Evolutionary conservation across 306 rosid genomes (phyloP), one percentile per base, ranked within the genome.

Genomic region (Betula pendula): DNA sequence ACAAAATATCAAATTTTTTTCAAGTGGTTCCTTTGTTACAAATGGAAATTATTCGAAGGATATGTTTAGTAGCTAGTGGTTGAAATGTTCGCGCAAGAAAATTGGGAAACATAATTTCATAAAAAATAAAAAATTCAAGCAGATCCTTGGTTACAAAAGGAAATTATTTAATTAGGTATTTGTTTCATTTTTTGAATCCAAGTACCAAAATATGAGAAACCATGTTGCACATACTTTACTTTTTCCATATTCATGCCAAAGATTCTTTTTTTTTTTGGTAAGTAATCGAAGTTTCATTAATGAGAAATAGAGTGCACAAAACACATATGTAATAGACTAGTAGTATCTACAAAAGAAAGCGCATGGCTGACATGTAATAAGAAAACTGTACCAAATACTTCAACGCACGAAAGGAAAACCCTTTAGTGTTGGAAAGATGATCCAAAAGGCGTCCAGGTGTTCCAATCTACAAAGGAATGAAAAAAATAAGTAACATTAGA

Each of bases 391-490:
- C 95, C 92, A 94, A 84, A 84, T 85, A 94, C 79, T 88, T 92
- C 82, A 90, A 76, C 43, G 83, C 60, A 40, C 77, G 73, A 47
- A 94, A 89, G 73, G 95, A 85, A 86, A 90, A 94, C 33, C 98
- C 96, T 71, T 90, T 92, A 6, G 95, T 94, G 75, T 90, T 79
- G 70, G 88, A 72, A 9, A 94, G 84, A 85, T 94, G 98, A 85
- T 94, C 98, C 78, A 92, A 71, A 82, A 94, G 89, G 12, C 97
- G 97, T 47, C 98, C 96, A 73, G 98, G 97, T 19, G 98, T 94
- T 67, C 89, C 91, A 77, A 94, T 95, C 98, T 94, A 79, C 79
- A 78, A 76, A 33, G 73, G 25, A 48, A 81, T 27, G 44, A 17
- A 8, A 17, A 8, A 16, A 29, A 38, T 17, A 19, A 9, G 14